Conservation (phyloP, 129 eudicot genomes). For the Rutidosis leptorrhynchoides region DNA sequence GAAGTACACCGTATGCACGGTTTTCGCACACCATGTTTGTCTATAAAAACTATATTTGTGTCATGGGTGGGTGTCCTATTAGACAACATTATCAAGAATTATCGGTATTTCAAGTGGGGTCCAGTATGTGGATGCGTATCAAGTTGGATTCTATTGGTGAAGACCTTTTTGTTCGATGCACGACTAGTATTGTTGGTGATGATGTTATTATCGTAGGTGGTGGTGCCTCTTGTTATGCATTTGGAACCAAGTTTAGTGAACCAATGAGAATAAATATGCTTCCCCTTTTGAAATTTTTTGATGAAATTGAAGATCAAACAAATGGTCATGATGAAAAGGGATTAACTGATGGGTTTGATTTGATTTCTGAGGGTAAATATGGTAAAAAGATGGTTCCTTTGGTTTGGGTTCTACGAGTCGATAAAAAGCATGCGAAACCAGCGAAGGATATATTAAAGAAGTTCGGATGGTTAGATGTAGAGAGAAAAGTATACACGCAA, state of each 20-base stretch:
- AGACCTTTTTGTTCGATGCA: conserved; percentile 81
- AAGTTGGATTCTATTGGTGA: conserved; percentile 48
- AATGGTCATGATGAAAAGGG: conserved; percentile 22
- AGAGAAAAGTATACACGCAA: conserved; percentile 68
- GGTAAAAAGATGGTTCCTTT: conserved; percentile 32
- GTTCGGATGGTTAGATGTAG: conserved; percentile 86
- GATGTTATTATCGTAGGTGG: conserved; percentile 84
- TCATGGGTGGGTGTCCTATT: conserved; percentile 96
- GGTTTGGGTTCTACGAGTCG: conserved; percentile 58
- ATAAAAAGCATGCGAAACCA: conserved; percentile 66
- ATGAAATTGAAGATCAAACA: conserved; percentile 20
- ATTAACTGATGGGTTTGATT: conserved; percentile 28
- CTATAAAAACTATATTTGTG: conserved; percentile 61
- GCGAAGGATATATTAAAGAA: conserved; percentile 75
- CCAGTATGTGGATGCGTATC: conserved; percentile 58
- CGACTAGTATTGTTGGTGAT: conserved; percentile 62
- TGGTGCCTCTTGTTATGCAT: conserved; percentile 97
- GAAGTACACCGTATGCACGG: conserved; percentile 67
- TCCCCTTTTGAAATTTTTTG: conserved; percentile 35
- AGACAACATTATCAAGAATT: conserved; percentile 63
- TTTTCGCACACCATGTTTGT: conserved; percentile 93
- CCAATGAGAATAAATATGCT: conserved; percentile 66
- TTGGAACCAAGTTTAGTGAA: conserved; percentile 96
- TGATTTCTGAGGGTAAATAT: conserved; percentile 31
- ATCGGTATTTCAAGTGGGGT: conserved; percentile 50